Conservation (phyloP, 129 eudicot species). For the Arctium lappa region DNA sequence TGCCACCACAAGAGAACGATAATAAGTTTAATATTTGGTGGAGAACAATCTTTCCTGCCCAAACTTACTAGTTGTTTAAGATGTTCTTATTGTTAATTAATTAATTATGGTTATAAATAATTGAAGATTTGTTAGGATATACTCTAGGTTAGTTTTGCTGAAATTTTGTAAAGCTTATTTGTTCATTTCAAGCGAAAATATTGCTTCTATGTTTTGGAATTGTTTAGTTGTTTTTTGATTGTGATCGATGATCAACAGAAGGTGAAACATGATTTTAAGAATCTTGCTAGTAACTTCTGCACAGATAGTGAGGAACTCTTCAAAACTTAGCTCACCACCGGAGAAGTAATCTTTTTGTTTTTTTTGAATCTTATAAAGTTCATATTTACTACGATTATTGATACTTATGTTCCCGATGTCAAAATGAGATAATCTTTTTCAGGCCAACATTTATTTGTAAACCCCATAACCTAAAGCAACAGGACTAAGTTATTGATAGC, state of each 20-base stretch:
- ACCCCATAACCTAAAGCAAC: not conserved
- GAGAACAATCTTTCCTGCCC: not conserved
- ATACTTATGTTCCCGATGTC: too few relatives aligned
- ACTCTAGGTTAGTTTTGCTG: not conserved
- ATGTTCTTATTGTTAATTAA: not conserved
- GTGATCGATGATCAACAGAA: constrained; percentile 22
- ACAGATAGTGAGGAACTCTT: constrained; percentile 70
- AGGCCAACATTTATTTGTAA: too few relatives aligned
- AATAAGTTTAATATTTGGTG: not conserved
- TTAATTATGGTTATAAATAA: not conserved
- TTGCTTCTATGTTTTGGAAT: not conserved
- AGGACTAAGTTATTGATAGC: too few relatives aligned
- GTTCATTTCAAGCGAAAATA: not conserved
- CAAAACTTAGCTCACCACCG: constrained; percentile 66
- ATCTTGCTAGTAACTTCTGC: constrained; percentile 41
- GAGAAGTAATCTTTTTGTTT: constrained; percentile 52
- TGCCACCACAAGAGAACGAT: not conserved
- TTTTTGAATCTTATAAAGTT: not conserved
- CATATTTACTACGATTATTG: not conserved
- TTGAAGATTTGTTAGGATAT: too few relatives aligned
- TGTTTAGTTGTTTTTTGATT: not conserved
- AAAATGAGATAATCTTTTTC: too few relatives aligned
- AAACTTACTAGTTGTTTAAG: not conserved
- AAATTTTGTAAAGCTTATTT: not conserved
- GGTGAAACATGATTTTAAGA: constrained; percentile 43